A percentile compares a stretch with the other conserved stretches of the same genome.
These are phyloP conservation scores for Penicillium aurantiogriseum DNA, from an alignment of 2,329 filamentous ascomycete genomes.

Conservation along the genomic window DNA sequence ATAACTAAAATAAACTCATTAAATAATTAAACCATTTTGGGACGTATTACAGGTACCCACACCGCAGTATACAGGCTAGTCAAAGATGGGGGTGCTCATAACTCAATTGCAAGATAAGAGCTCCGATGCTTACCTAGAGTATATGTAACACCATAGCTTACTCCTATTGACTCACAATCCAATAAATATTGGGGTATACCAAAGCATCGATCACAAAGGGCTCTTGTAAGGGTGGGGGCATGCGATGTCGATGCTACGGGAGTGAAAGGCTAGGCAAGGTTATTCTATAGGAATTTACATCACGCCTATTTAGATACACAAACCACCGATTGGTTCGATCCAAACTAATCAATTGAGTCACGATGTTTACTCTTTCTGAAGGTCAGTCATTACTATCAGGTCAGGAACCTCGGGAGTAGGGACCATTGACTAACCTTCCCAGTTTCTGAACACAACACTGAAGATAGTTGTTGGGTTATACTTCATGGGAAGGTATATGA, in stretches of 20 bases:
- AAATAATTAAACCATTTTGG: neutral
- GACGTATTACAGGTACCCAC: neutral
- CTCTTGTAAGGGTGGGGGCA: neutral
- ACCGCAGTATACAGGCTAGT: neutral
- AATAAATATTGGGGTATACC: neutral
- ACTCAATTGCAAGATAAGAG: neutral
- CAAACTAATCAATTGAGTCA: neutral
- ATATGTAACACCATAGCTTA: neutral
- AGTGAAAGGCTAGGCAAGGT: neutral
- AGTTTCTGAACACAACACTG: slow-evolving; percentile 6
- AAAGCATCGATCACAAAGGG: neutral
- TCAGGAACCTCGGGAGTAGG: neutral
- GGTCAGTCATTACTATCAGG: neutral
- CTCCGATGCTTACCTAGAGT: neutral
- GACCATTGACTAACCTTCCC: neutral
- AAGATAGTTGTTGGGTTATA: slow-evolving; percentile 10
- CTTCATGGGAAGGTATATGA: slow-evolving; percentile 10
- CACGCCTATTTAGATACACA: neutral
- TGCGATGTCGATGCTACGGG: neutral
- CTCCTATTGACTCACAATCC: neutral
- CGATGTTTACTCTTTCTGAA: neutral
- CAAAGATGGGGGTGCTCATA: neutral
- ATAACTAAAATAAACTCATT: neutral
- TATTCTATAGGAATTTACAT: neutral
- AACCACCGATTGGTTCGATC: too few species aligned